phyloP scores from a whole-genome alignment of 164 flowering plant species.

The Santalum album region DNA sequence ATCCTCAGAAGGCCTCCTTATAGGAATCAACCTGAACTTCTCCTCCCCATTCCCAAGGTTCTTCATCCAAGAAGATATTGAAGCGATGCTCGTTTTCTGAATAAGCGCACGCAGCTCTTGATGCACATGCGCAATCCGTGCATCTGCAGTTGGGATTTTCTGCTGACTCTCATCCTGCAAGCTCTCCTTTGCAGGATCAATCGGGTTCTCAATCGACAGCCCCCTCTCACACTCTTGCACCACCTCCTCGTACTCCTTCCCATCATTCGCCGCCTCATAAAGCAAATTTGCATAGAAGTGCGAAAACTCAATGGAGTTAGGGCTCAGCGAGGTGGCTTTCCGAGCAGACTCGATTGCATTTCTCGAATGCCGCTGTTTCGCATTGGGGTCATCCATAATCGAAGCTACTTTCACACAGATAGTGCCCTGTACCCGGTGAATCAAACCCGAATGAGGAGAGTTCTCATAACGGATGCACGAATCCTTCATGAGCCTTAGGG shows the following conservation, averaged over 20 bases:
- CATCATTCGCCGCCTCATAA: constrained; percentile 68
- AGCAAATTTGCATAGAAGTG: constrained; percentile 84
- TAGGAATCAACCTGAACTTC: constrained; percentile 76
- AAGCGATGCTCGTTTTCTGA: constrained; percentile 71
- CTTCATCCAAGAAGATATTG: constrained; percentile 91
- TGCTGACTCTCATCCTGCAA: constrained; percentile 80
- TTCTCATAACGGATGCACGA: constrained; percentile 27
- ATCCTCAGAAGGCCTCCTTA: constrained; percentile 65
- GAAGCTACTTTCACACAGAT: constrained; percentile 63
- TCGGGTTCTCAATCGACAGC: constrained; percentile 55
- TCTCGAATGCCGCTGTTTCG: constrained; percentile 57
- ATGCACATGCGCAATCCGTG: constrained; percentile 53
- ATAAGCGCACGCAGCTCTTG: constrained; percentile 56
- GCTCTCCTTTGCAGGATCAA: constrained; percentile 87
- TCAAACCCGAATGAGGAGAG: constrained; percentile 33
- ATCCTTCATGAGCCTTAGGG: constrained; percentile 81
- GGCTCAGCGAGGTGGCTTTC: constrained; percentile 55
- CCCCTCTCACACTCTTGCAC: constrained; percentile 82
- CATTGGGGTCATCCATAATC: constrained; percentile 59
- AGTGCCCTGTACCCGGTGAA: constrained; percentile 77
- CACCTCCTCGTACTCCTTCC: constrained; percentile 72
- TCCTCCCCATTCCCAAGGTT: constrained; percentile 75
- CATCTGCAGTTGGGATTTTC: constrained; percentile 45
- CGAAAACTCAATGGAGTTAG: constrained; percentile 76
- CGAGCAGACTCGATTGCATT: constrained; percentile 66